Evolutionary conservation across 202 grass and related monocot species (phyloP), one percentile per base, ranked within the genome.

Genomic region (Bolboschoenoplectus hybrid): DNA sequence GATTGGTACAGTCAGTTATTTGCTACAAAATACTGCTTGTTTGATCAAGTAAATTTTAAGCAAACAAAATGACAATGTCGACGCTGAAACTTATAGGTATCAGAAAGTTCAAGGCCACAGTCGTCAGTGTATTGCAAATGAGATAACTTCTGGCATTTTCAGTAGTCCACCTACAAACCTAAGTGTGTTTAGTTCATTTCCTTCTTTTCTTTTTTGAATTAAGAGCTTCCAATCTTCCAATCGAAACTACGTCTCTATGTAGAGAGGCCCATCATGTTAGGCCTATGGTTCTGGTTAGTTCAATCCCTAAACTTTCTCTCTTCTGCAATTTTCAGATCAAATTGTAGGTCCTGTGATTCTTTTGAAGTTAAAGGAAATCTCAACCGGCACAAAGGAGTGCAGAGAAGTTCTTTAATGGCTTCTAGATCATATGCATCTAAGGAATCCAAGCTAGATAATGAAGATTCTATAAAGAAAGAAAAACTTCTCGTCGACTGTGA

Each of bases 401-500:
- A 32, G 3, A 79, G 68, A 46, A 90, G 45, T 86, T 82, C 68
- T 36, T 46, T 88, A 64, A 92, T 80, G 80, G 91, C 74, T 87
- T 91, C 91, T 74, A 85, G 87, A 81, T 89, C 90, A 63, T 87
- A 84, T 80, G 87, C 89, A 41, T 72, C 87, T 14, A 44, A 87
- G 11, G 86, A 89, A 47, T 36, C 88, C 53, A 90, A 83, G 62
- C 34, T 94, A 70, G 89, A 87, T 56, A 88, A 65, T 85, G 87
- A 76, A 74, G 85, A 82, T 87, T 52, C 87, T 40, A 16, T 66
- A 47, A 95, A 67, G 49, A 70, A 91, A n/a, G 86, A 91, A 65
- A 95, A 89, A 63, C 70, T 96, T 72, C 90, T 98, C 60, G 89
- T 98, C 71, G 97, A 98, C 74, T 98, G 93, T 40, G 93, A 91